Base-by-base conservation (phyloP, 2,329 filamentous ascomycete species). In the Aspergillus vadensis region DNA sequence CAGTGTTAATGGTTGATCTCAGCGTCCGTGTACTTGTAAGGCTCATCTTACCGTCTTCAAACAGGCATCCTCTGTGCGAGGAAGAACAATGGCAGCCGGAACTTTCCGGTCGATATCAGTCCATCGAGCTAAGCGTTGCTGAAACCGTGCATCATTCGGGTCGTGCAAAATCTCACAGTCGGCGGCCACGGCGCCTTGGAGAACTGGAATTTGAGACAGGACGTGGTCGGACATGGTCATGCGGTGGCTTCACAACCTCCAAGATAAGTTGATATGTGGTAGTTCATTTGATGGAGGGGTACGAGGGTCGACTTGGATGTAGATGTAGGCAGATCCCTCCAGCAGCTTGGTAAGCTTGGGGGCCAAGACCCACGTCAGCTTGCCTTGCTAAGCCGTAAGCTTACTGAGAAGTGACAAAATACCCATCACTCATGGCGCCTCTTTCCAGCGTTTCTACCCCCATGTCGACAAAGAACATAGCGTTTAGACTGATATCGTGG, bases 11-110 rank as follows among this genome's bases (percentile, higher is more conserved):
- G 14, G 5, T 6, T 15, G 39, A 15, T 9, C 5, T 4, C 7
- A 12, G 12, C 6, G 30, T 38, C 8, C 17, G 19, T 21, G 9
- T 21, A 19, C 17, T 10, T 10, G 8, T 14, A 30, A 32, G 19
- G n/a, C 7, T 21, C 8, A 21, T 9, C 53, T 30, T 21, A 55
- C 53, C 5, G 25, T 47, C 5, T 32, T 36, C 10, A 55, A n/a
- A 15, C 53, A 55, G 25, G 17, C 53, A 17, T 32, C 25, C 44
- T 55, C 39, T 17, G 39, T 30, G 8, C 41, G 23, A 4, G 39
- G 53, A 2, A 55, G 39, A 12, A 55, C 15, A 25, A 55, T 55
- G 8, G 53, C 53, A 19, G 53, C 9, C n/a, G 53, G 53, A 7
- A 19, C 21, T 12, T 55, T 27, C 3, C 23, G 38, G 25, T 47